Conservation (phyloP, 164 flowering plant genomes). For the Aristolochia fimbriata region DNA sequence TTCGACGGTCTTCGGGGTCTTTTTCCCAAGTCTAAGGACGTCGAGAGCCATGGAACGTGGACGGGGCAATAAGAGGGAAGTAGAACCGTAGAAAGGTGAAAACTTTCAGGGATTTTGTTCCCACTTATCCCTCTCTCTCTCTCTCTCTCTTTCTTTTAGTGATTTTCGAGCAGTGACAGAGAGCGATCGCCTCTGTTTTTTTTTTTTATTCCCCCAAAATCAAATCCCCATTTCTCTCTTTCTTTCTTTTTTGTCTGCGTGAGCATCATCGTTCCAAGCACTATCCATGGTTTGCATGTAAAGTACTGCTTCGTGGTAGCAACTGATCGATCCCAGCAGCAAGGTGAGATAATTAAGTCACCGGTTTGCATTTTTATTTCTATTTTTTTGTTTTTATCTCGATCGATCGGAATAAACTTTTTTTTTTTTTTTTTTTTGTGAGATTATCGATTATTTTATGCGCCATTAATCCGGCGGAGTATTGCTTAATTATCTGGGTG, state of each 20-base stretch:
- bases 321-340: neutral
- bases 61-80: neutral
- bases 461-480: too few relatives aligned
- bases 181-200: neutral
- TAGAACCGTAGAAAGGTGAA: neutral
- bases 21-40: neutral
- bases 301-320: neutral
- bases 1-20: neutral
- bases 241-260: neutral
- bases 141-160: neutral
- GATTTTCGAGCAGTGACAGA: neutral
- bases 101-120: neutral
- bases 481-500: too few relatives aligned
- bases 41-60: slow-evolving; percentile 2
- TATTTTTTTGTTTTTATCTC: too few relatives aligned
- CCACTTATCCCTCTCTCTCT: neutral
- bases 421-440: neutral
- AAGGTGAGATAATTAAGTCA: too few relatives aligned
- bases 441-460: neutral
- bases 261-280: slow-evolving; percentile 1
- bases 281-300: slow-evolving; percentile 8
- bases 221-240: too few relatives aligned
- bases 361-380: too few relatives aligned
- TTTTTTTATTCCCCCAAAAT: too few relatives aligned
- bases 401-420: neutral